Base-by-base conservation (phyloP, 106 monocot genomes). In the Acanthochlamys bracteata region DNA sequence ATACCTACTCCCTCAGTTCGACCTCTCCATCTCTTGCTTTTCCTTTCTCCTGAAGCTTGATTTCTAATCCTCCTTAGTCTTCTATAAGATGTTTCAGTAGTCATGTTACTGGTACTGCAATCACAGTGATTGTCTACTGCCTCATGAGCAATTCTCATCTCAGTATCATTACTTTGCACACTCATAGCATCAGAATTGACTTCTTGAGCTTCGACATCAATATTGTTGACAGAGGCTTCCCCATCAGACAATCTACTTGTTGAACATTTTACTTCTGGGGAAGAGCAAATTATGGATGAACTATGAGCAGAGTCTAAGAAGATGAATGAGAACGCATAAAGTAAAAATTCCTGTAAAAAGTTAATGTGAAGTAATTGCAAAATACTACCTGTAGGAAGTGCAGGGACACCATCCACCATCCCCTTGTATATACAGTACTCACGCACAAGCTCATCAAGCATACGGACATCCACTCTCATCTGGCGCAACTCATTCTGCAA, bases 371-470 rank as follows among this genome's bases (percentile, higher is more conserved):
- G 16, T 2, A 40, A 40, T n/a, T 13, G 20, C 22, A 24, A 63
- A 43, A 25, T 63, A 14, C 53, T 77, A 90, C 90, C 86, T 73
- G 84, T 74, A 67, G 71, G 33, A 66, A 73, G 63, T 54, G 68
- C 63, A 57, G 68, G 66, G 27, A 47, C 41, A 59, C 62, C 73
- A 63, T 85, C 74, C 59, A 76, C 85, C 55, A 99, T 81, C 60
- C 98, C 98, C 65, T 92, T 86, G 41, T 99, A 99, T 45, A 92
- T 47, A 52, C 92, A 99, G 58, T 99, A 99, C 73, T 99, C 98
- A 27, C 75, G 86, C 43, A 99, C 81, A 69, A 99, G 92, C 59
- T 86, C 76, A 62, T 92, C 98, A 66, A 99, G 83, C 69, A 89
- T 40, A 20, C 80, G 64, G 55, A 86, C 72, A 70, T 99, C 77